Conservation (phyloP, 805 yeast genomes). For the Cyberlindnera galapagoensis region DNA sequence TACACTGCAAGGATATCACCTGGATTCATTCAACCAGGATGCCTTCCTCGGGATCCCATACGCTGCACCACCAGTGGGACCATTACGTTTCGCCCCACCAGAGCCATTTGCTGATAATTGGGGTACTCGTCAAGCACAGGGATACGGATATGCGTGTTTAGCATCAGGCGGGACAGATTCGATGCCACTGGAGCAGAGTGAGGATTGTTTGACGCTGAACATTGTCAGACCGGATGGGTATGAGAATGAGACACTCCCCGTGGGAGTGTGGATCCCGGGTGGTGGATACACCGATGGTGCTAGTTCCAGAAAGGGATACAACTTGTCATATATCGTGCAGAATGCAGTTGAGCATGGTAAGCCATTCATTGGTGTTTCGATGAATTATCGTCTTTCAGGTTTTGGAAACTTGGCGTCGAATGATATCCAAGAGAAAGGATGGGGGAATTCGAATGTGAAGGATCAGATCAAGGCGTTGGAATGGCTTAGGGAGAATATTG, state of each 20-base stretch:
- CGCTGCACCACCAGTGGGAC: slow-evolving; percentile 25
- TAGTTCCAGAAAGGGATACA: slow-evolving; percentile 10
- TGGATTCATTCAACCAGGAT: slow-evolving; percentile 13
- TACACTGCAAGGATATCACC: slow-evolving; percentile 9
- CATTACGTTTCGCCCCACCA: slow-evolving; percentile 23
- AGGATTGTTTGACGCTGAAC: slow-evolving; percentile 27
- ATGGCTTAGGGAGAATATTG: slow-evolving; percentile 31
- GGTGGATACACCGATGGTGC: slow-evolving; percentile 29
- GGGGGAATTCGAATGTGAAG: slow-evolving; percentile 28
- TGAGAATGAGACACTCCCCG: slow-evolving; percentile 24
- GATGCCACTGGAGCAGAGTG: slow-evolving; percentile 14
- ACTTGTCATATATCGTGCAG: slow-evolving; percentile 15
- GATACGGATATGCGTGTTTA: slow-evolving; percentile 24
- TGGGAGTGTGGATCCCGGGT: slow-evolving; percentile 30
- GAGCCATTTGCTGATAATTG: slow-evolving; percentile 13
- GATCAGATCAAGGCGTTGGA: slow-evolving; percentile 31
- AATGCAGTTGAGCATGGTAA: slow-evolving; percentile 15
- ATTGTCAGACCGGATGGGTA: slow-evolving; percentile 21
- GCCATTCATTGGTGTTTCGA: slow-evolving; percentile 27
- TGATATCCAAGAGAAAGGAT: slow-evolving; percentile 19
- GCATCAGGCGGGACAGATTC: slow-evolving; percentile 9
- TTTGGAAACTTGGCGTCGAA: slow-evolving; percentile 29
- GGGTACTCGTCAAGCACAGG: slow-evolving; percentile 13
- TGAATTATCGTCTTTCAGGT: slow-evolving; percentile 32
- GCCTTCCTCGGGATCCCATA: slow-evolving; percentile 23